Base-by-base conservation (phyloP, 148 eudicot genomes). In the Amaranthus hypochondriacus region DNA sequence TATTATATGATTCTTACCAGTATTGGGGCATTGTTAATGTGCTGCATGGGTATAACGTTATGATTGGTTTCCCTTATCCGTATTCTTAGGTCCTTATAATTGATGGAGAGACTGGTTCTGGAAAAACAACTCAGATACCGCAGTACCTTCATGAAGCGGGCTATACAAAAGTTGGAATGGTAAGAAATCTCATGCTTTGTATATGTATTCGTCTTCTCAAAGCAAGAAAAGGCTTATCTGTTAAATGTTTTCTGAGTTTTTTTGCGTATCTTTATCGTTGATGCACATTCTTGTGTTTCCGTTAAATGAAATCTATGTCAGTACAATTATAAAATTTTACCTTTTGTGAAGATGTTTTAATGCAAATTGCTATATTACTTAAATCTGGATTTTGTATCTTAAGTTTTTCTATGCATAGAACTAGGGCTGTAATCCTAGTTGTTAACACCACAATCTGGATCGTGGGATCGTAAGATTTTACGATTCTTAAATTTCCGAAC, bases 41-140 rank as follows among this genome's bases (percentile, higher is more conserved):
- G 39, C 57, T 69, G 14, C 21, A 18, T 69, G 10, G 10, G 43
- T 15, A 13, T 42, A 76, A 53, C 50, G 7, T 56, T 74, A 18
- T 78, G 67, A 9, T 66, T 9, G 53, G 18, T 53, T 50, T 59
- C 49, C 68, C 39, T 47, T 70, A 9, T 55, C 65, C 70, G 56
- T 63, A 64, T 71, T 62, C 73, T 0, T 77, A 88, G 92, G 83
- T 88, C 60, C 75, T 87, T 5, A 77, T 89, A 51, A 83, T 87
- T 78, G 89, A 82, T 51, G 93, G 93, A 44, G 93, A 89, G 72
- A 89, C 90, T 8, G 90, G 90, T 47, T 89, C 83, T 7, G 93
- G 90, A 43, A 89, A 89, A 77, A 89, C 88, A 42, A 89, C 92
- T 9, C 92, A 88, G 69, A 86, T 88, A 47, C 88, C 89, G 1